Base-by-base conservation (phyloP, 2,329 filamentous ascomycete species). In the Capronia coronata region DNA sequence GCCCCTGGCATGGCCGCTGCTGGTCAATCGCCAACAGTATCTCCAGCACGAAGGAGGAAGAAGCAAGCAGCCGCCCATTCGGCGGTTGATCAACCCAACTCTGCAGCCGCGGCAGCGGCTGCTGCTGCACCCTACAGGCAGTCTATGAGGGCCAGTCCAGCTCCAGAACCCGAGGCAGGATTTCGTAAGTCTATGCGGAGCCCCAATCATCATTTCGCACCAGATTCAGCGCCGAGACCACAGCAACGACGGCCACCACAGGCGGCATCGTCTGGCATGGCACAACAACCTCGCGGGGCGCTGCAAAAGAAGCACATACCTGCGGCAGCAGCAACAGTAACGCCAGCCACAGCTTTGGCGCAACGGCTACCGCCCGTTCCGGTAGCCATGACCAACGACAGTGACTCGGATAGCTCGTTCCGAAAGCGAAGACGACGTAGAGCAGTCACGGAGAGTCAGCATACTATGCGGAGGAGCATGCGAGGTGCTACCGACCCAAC, bases 371-470 rank as follows among this genome's bases (percentile, higher is more conserved):
- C 35, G 22, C 47, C 54, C n/a, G 27, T 34, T 2, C 43, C 38
- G 29, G 50, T 44, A 2, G 14, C 51, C 16, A 14, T 39, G 14
- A 44, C 83, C 0, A 80, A 82, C 57, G 82, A 78, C 22, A 87
- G 84, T 61, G 83, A 87, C 59, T 74, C 71, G 2, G 69, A 70
- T 38, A 94, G 86, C 68, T 94, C 87, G 64, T 95, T 95, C 71
- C 84, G 79, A 62, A 83, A 87, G 22, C 68, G 72, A 37, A 76
- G 78, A 53, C 69, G 75, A 30, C 67, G 68, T 34, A 53, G 46
- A 29, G 48, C 51, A 3, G 44, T 49, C 11, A 67, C 73, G 37
- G 74, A 74, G 0, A 70, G 71, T 2, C 62, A 68, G 19, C 77
- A 80, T 46, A 76, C 72, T 1, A 87, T 94, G 73, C 82, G 83